Conservation (phyloP, 23 red algal species). For the Gracilaria vermiculophylla region DNA sequence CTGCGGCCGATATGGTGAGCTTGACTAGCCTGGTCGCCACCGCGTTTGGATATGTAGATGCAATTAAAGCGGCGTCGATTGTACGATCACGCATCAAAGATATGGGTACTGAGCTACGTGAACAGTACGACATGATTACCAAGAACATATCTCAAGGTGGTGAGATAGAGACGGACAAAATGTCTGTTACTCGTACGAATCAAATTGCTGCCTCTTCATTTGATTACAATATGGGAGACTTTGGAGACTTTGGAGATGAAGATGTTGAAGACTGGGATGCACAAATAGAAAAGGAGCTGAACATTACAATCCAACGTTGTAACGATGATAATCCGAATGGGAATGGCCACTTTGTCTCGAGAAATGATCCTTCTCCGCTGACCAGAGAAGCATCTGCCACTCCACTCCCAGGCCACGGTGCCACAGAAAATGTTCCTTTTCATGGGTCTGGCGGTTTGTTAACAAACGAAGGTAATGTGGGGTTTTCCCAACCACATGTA, state of each 20-base stretch:
- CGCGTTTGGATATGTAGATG: constrained; percentile 62
- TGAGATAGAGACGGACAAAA: constrained; percentile 26
- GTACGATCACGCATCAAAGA: constrained; percentile 39
- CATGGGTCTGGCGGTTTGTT: neutral
- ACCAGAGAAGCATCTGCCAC: constrained; percentile 7
- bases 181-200: neutral
- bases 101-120: constrained; percentile 32
- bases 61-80: constrained; percentile 13
- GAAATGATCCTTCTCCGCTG: neutral
- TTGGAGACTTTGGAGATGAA: constrained; percentile 59
- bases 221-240: constrained; percentile 46
- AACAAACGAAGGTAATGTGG: neutral
- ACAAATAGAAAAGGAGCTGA: constrained; percentile 60
- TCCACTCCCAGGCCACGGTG: neutral
- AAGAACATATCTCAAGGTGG: constrained; percentile 44
- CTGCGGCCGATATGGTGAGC: constrained; percentile 45
- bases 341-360: neutral
- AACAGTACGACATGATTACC: constrained; percentile 54
- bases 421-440: neutral
- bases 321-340: constrained; percentile 15
- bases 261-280: constrained; percentile 75
- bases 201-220: constrained; percentile 46
- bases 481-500: neutral
- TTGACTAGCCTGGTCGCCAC: constrained; percentile 53
- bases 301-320: constrained; percentile 61